Evolutionary conservation across 495 filamentous ascomycete species (phyloP).

Genomic region (Pseudevernia furfuracea): DNA sequence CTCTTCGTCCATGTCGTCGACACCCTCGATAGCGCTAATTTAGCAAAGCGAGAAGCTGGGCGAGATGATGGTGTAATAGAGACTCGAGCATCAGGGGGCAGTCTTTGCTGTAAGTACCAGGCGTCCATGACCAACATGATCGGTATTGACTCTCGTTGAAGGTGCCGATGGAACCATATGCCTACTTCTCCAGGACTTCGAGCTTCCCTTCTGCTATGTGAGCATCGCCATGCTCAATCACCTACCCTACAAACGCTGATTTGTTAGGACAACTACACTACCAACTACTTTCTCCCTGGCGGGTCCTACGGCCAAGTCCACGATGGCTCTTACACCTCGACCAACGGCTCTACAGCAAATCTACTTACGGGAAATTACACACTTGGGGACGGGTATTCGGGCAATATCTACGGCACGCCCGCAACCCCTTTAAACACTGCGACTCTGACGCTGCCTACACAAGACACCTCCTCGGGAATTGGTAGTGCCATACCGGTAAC

Average conservation of each 20-base stretch:
- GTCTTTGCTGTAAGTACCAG: conserved; percentile 24
- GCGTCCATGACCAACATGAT: background rate
- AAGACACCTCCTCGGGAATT: conserved; percentile 32
- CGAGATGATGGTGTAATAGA: background rate
- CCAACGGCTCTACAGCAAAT: conserved; percentile 30
- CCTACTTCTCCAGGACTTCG: conserved; percentile 26
- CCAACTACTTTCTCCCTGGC: conserved; percentile 36
- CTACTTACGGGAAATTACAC: conserved; percentile 34
- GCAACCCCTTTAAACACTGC: conserved; percentile 32
- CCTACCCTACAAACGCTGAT: background rate
- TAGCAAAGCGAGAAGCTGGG: conserved; percentile 21
- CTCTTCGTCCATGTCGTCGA: conserved; percentile 28
- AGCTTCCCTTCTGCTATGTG: conserved; percentile 35
- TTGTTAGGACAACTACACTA: conserved; percentile 37
- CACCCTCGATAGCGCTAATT: conserved; percentile 27
- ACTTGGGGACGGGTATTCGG: conserved; percentile 28
- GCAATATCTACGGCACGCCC: conserved; percentile 33
- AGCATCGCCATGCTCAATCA: background rate
- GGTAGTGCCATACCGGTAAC: conserved; percentile 33
- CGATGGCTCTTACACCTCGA: conserved; percentile 30
- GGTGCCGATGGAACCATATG: conserved; percentile 29
- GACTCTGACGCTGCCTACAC: conserved; percentile 34
- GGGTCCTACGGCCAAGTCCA: conserved; percentile 34
- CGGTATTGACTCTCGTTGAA: conserved; percentile 9
- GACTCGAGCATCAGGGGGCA: conserved; percentile 20